Conservation (phyloP, 805 yeast genomes). For the Yarrowia bubula region DNA sequence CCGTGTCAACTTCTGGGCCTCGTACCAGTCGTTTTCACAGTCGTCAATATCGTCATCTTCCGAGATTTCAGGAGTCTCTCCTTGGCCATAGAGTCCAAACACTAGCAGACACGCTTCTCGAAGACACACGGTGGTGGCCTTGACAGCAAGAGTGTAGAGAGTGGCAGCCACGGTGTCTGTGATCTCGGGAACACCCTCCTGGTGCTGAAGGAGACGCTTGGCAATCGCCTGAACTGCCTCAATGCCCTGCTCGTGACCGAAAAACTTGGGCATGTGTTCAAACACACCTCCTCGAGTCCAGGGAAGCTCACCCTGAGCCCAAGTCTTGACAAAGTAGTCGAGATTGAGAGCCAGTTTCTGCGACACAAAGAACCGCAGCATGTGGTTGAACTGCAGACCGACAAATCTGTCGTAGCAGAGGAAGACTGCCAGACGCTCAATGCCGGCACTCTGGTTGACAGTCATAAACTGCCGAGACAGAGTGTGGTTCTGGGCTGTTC, state of each 20-base stretch:
- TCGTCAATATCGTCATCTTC: slow-evolving; percentile 28
- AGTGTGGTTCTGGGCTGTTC: slow-evolving; percentile 16
- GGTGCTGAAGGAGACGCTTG: slow-evolving; percentile 26
- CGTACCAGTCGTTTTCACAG: slow-evolving; percentile 41
- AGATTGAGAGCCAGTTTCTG: slow-evolving; percentile 25
- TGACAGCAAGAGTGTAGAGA: slow-evolving; percentile 54
- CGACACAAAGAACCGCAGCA: slow-evolving; percentile 8
- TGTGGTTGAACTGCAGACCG: slow-evolving; percentile 11
- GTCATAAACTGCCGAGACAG: slow-evolving; percentile 21
- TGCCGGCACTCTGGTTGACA: slow-evolving; percentile 6
- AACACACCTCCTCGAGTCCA: slow-evolving; percentile 18
- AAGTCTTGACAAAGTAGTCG: slow-evolving; percentile 19
- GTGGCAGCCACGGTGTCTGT: slow-evolving; percentile 26
- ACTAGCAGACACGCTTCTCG: slow-evolving; percentile 60
- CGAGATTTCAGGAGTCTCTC: slow-evolving; percentile 38
- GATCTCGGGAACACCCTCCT: slow-evolving; percentile 5
- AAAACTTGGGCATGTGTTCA: slow-evolving; percentile 17
- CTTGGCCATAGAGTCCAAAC: slow-evolving; percentile 52
- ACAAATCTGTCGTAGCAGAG: slow-evolving; percentile 16
- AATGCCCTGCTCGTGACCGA: slow-evolving; percentile 18
- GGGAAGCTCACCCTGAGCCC: slow-evolving; percentile 16
- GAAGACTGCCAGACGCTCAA: slow-evolving; percentile 14
- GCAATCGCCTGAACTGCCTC: slow-evolving; percentile 7
- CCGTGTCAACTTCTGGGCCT: slow-evolving; percentile 53
- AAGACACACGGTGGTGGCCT: slow-evolving; percentile 60